Evolutionary conservation across 2,329 filamentous ascomycete genomes (phyloP).

Genomic region (Paradendryphiella salina): DNA sequence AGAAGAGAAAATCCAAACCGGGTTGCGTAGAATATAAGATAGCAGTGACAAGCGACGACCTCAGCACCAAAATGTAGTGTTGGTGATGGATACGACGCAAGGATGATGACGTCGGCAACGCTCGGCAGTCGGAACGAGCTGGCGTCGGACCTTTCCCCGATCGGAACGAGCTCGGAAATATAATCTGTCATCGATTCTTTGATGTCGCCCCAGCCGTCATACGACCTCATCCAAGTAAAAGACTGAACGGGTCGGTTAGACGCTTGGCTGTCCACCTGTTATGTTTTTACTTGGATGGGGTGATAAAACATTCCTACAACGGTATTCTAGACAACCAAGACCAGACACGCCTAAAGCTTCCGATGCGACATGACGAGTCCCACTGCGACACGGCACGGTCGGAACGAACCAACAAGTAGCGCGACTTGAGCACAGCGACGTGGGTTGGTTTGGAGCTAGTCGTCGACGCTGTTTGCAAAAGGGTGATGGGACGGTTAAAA

Average conservation of each 20-base stretch:
- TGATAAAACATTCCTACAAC: not conserved
- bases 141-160: slow-evolving; percentile 3
- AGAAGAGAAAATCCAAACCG: not conserved
- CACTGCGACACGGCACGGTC: not conserved
- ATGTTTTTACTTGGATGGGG: too few species aligned
- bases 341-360: not conserved
- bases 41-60: too few species aligned
- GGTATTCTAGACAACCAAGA: not conserved
- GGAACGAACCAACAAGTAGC: slow-evolving; percentile 4
- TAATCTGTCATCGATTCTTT: not conserved
- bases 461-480: slow-evolving; percentile 4
- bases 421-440: not conserved
- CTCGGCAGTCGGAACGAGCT: slow-evolving; percentile 11
- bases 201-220: not conserved
- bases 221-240: too few species aligned
- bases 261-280: too few species aligned
- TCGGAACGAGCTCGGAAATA: slow-evolving; percentile 13
- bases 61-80: not conserved
- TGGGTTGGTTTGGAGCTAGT: not conserved
- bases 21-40: not conserved
- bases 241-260: too few species aligned
- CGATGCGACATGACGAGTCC: not conserved
- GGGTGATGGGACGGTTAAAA: slow-evolving; percentile 7
- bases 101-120: slow-evolving; percentile 1
- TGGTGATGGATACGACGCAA: not conserved